Percentiles rank a stretch among this genome's conserved stretches.
These are phyloP conservation scores for Tuber borchii DNA, from an alignment of 495 filamentous ascomycete genomes.

Conservation along the genomic window DNA sequence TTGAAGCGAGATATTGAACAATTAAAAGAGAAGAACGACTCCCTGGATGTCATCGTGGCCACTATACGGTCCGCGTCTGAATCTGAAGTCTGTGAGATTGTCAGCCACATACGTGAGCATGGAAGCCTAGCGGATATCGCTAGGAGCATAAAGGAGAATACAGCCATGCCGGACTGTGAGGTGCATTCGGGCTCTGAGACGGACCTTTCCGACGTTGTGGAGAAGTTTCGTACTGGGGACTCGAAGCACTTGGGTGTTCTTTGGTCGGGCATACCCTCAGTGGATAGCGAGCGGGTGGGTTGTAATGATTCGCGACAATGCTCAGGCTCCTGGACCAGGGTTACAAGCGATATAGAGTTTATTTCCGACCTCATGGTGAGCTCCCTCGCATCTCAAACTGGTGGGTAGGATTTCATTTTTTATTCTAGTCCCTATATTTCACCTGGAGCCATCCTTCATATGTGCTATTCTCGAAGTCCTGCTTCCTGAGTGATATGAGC, in stretches of 20 bases:
- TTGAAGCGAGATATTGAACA: constrained; percentile 44
- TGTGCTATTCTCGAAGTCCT: constrained; percentile 62
- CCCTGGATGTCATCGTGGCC: constrained; percentile 45
- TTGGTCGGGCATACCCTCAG: not conserved
- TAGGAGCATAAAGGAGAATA: constrained; percentile 42
- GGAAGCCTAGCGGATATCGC: constrained; percentile 44
- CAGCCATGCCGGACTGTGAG: constrained; percentile 31
- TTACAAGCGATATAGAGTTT: constrained; percentile 54
- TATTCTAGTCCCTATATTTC: constrained; percentile 57
- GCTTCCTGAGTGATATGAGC: constrained; percentile 62
- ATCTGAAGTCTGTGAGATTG: constrained; percentile 45
- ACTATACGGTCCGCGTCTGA: constrained; percentile 47
- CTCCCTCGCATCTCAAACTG: not conserved
- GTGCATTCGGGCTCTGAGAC: constrained; percentile 36
- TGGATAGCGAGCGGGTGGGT: not conserved
- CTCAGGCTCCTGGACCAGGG: constrained; percentile 53
- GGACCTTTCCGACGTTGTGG: constrained; percentile 43
- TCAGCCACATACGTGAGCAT: constrained; percentile 45
- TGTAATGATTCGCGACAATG: constrained; percentile 18
- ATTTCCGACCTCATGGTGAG: constrained; percentile 56
- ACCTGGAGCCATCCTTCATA: constrained; percentile 75
- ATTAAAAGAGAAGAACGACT: constrained; percentile 43
- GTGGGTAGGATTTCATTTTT: not conserved
- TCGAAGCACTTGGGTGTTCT: not conserved
- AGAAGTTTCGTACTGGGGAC: constrained; percentile 24